Conservation (phyloP, 148 eudicot species). For the Hydrangea macrophylla region DNA sequence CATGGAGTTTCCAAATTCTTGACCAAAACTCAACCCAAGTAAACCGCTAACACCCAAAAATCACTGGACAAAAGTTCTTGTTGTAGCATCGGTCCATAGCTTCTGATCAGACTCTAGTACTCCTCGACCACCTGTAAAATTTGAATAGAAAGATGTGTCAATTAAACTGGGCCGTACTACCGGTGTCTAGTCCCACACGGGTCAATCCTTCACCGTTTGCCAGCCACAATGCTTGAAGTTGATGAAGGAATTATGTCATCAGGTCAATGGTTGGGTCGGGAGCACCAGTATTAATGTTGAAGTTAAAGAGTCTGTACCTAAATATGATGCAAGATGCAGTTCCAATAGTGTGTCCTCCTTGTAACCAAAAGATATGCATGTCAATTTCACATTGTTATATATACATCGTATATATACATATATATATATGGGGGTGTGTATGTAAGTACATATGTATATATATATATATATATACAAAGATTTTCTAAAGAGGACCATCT, state of each 20-base stretch:
- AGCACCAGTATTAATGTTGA: slow-evolving; percentile 9
- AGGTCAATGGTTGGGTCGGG: slow-evolving; percentile 29
- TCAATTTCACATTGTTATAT: no score
- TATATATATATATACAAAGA: no score
- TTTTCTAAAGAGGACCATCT: no score
- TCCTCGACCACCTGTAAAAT: slow-evolving; percentile 28
- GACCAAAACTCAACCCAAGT: slow-evolving; percentile 21
- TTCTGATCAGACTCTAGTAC: slow-evolving; percentile 34
- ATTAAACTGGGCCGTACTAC: slow-evolving; percentile 26
- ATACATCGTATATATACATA: no score
- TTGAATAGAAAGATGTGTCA: slow-evolving; percentile 23
- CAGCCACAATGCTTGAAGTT: slow-evolving; percentile 24
- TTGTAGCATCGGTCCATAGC: slow-evolving; percentile 24
- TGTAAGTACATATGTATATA: no score
- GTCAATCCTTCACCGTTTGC: slow-evolving; percentile 14
- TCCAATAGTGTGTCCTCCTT: slow-evolving; percentile 19
- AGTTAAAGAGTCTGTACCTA: slow-evolving; percentile 32
- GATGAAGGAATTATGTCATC: slow-evolving; percentile 16
- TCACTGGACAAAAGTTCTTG: slow-evolving; percentile 19
- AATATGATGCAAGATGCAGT: slow-evolving; percentile 27
- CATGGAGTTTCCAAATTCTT: slow-evolving; percentile 30
- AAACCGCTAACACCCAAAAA: slow-evolving; percentile 26
- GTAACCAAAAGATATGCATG: no score
- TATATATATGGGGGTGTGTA: no score
- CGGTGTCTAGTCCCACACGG: slow-evolving; percentile 27